Conservation (phyloP, 805 yeast species). For the Yarrowia keelungensis region DNA sequence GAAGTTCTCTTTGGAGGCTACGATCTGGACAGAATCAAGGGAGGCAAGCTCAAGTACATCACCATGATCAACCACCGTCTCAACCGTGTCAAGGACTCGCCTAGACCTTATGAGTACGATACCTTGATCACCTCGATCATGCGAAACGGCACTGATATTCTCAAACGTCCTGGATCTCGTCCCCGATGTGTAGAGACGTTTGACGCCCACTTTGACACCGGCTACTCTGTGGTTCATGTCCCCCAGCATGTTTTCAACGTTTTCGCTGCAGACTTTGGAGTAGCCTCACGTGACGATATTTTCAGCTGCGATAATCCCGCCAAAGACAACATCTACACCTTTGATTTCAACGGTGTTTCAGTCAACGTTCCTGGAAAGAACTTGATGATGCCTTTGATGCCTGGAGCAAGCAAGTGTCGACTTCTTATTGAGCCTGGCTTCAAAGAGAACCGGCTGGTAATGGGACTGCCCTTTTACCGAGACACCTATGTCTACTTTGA, state of each 20-base stretch:
- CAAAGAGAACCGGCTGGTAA: not conserved
- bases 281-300: not conserved
- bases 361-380: not conserved
- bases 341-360: constrained; percentile 3
- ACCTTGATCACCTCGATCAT: not conserved
- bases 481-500: constrained; percentile 24
- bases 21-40: constrained; percentile 14
- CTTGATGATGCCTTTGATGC: not conserved
- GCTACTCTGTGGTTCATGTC: not conserved
- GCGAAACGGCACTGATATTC: not conserved
- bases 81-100: constrained; percentile 12
- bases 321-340: not conserved
- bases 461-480: constrained; percentile 31
- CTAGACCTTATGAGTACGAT: constrained; percentile 7
- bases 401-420: not conserved
- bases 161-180: constrained; percentile 10
- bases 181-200: constrained; percentile 18
- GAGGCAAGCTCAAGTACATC: not conserved
- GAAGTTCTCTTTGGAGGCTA: constrained; percentile 25
- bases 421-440: not conserved
- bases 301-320: not conserved
- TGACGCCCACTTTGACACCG: constrained; percentile 9
- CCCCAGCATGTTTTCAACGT: constrained; percentile 3
- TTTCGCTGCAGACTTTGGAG: not conserved
- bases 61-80: not conserved